These are phyloP conservation scores for Suhomyces sp. DNA, from an alignment of 805 yeast species.

Conservation along the genomic window DNA sequence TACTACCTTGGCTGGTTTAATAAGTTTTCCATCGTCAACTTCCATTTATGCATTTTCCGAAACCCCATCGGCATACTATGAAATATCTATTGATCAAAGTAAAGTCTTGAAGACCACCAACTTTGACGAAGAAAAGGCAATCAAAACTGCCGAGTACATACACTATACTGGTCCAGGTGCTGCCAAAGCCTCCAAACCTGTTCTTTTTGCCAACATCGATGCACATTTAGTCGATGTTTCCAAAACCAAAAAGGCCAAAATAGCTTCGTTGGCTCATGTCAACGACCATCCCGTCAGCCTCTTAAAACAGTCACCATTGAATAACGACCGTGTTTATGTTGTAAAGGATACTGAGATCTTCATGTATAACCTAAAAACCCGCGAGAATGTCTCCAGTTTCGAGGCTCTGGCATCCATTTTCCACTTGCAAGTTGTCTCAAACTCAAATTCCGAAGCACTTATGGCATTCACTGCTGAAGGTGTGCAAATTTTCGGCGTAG, in stretches of 20 bases:
- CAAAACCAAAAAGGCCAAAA: conserved; percentile 12
- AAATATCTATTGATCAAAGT: conserved; percentile 27
- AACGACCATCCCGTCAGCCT: conserved; percentile 29
- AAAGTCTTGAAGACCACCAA: conserved; percentile 16
- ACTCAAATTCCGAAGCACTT: conserved; percentile 17
- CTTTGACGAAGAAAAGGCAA: conserved; percentile 18
- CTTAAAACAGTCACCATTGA: conserved; percentile 29
- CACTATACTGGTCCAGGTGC: conserved; percentile 9
- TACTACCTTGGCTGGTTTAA: conserved; percentile 15
- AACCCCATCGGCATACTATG: conserved; percentile 12
- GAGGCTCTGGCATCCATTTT: conserved; percentile 29
- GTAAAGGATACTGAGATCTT: conserved; percentile 17
- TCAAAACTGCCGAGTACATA: conserved; percentile 18
- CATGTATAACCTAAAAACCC: conserved; percentile 27
- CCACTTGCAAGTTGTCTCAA: conserved; percentile 21
- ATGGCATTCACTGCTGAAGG: conserved; percentile 30
- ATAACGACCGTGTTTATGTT: conserved; percentile 29
- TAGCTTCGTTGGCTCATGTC: conserved; percentile 12
- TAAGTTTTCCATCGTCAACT: conserved; percentile 4
- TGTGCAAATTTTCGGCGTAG: conserved; percentile 26
- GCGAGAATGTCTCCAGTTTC: conserved; percentile 26
- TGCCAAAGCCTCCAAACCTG: conserved; percentile 11
- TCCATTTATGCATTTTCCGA: conserved; percentile 24
- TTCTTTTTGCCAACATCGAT: conserved; percentile 14
- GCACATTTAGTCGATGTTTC: conserved; percentile 28